Base-by-base conservation (phyloP, 352 stramenopile genomes). In the Globisporangium viniferum region DNA sequence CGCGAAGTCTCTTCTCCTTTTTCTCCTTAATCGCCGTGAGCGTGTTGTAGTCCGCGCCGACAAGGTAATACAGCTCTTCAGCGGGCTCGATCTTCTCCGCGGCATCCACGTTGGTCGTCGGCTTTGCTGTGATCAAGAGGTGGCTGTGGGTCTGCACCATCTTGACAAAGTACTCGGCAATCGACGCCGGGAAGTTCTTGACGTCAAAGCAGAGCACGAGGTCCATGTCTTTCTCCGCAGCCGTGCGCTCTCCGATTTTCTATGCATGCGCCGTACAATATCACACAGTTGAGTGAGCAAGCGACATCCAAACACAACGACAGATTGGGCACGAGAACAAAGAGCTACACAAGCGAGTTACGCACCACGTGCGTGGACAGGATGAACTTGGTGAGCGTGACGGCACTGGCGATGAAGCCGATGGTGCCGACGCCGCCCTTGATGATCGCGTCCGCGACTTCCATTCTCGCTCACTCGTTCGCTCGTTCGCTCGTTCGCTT, bases 301-400 rank as follows among this genome's bases (percentile, higher is more conserved):
- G 7, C 18, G 14, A 49, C 44, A 20, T 15, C 22, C 41, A 49
- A 10, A 44, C 36, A 44, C 36, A 44, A 44, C 36, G 12, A 49
- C 44, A 20, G 15, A 48, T n/a, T 48, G 41, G n/a, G 18, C 41
- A 48, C 14, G 3, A 27, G 14, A 31, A 65, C 1, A 57, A 46
- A 75, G 31, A 61, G 67, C 5, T 5, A 67, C 48, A 57, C 22
- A 70, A 22, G 39, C 29, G 1, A 65, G 27, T 46, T 7, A 71
- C 66, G 36, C 59, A 92, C 84, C 81, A 93, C 79, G 8, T 83
- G 77, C 36, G 86, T 91, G 24, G 80, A 78, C 55, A 87, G 65
- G 62, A 94, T 89, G 76, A 93, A 94, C 78, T 92, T 93, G 70
- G 81, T 84, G 51, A 94, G 79, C 74, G 83, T 89, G 71, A 83